phyloP scores from a whole-genome alignment of 306 rosid genomes.

The Gleditsia sinensis region DNA sequence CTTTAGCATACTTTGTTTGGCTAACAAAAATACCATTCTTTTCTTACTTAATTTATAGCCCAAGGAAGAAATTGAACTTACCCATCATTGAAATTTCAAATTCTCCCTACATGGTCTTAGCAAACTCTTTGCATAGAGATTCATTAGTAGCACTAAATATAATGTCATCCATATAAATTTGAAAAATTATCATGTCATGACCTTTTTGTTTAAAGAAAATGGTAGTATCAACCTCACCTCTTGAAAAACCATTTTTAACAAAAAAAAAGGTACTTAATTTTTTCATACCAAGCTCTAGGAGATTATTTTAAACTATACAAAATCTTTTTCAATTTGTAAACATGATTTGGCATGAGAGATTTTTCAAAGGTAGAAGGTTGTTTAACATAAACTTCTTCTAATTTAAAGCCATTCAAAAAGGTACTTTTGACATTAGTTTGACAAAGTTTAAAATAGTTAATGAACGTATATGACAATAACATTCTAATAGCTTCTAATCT shows the following conservation, averaged over 20 bases:
- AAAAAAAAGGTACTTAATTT: background rate
- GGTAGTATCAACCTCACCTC: background rate
- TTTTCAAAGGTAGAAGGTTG: background rate
- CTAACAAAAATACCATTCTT: background rate
- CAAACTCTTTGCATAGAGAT: background rate
- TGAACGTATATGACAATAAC: background rate
- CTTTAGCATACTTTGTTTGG: too few relatives aligned
- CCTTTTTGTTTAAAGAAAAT: background rate
- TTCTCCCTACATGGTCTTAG: background rate
- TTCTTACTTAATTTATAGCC: background rate
- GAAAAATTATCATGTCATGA: too few relatives aligned
- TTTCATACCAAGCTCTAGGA: too few relatives aligned
- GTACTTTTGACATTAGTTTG: conserved; percentile 7
- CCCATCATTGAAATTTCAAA: conserved; percentile 12
- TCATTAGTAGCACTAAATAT: too few relatives aligned
- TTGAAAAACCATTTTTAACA: background rate
- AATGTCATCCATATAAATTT: too few relatives aligned
- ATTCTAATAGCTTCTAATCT: background rate
- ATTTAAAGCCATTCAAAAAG: background rate
- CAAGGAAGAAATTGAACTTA: background rate
- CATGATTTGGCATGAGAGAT: background rate
- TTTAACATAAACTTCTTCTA: background rate
- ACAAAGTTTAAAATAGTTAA: background rate
- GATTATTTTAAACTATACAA: too few relatives aligned
- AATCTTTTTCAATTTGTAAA: background rate